Base-by-base conservation (phyloP, 208 protist genomes). In the Trichomonas vaginalis region DNA sequence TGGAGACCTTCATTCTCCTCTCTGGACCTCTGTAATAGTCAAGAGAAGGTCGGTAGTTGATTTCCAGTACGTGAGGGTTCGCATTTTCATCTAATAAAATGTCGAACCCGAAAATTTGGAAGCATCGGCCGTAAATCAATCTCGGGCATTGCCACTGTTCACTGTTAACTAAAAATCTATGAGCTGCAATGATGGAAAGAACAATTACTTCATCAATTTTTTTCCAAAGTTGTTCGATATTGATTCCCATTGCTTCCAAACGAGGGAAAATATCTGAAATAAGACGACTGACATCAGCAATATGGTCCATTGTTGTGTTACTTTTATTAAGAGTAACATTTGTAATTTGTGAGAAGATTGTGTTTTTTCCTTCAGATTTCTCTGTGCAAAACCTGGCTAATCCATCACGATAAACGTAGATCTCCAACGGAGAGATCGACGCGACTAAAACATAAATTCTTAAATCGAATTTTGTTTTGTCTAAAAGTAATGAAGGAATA, bases 31-130 rank as follows among this genome's bases (percentile, higher is more conserved):
- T 37, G 3, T n/a, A 86, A 86, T 45, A 86, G 4, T 86, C 79
- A 42, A 86, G 79, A n/a, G 98, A 99, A 32, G 96, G 96, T 23
- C 46, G 96, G 35, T 88, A 87, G 96, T 97, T 97, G 27, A 97
- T 37, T 87, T 97, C 96, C 10, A 97, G 0, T 15, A 97, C 10
- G 23, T 47, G 95, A 3, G 96, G 96, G 6, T 96, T 79, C 15
- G 96, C n/a, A 27, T 48, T 32, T 82, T 97, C 96, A 9, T 32
- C 3, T 4, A 97, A 17, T 17, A 97, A n/a, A 87, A 97, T 97
- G 32, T 97, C 96, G 40, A 97, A 49, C 10, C 96, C 96, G 3
- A 96, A 96, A 80, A 96, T 86, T 95, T 96, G 96, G 70, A 96
- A 96, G 87, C 96, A 96, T 4, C 35, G 17, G 37, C 35, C 37